These are phyloP conservation scores for Chimonanthus salicifolius DNA, from an alignment of 164 flowering plant genomes.

Conservation along the genomic window DNA sequence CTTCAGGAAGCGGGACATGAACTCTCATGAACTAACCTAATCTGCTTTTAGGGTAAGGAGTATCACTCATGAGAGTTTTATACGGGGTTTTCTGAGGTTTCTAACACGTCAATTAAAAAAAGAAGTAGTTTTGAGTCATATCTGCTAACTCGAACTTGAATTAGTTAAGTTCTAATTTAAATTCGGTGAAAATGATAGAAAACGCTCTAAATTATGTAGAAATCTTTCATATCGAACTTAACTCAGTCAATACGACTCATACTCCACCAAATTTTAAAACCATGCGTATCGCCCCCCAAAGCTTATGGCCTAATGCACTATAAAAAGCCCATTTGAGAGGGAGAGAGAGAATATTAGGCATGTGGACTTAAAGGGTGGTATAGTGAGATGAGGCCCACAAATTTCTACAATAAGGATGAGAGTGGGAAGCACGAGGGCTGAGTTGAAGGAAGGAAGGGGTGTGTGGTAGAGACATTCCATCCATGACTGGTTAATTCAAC, in stretches of 20 bases:
- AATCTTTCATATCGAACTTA: too few relatives aligned
- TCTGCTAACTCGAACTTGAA: too few relatives aligned
- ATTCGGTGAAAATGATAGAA: too few relatives aligned
- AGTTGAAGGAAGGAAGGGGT: neutral
- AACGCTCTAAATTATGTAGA: too few relatives aligned
- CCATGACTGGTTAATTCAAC: slow-evolving; percentile 39
- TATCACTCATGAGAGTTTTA: too few relatives aligned
- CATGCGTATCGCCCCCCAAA: neutral
- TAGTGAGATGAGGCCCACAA: neutral
- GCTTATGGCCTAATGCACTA: neutral
- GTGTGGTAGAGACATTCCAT: slow-evolving; percentile 33
- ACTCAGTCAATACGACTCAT: neutral
- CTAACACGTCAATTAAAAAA: too few relatives aligned
- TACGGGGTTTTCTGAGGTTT: too few relatives aligned
- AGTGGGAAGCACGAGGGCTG: neutral
- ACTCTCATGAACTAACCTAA: too few relatives aligned
- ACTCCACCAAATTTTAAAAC: neutral
- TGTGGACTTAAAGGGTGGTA: neutral
- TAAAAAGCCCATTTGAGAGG: neutral
- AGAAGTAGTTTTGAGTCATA: too few relatives aligned
- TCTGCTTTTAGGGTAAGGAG: too few relatives aligned
- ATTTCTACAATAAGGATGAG: neutral
- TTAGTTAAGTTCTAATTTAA: too few relatives aligned
- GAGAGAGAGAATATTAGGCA: neutral
- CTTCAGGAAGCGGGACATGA: too few relatives aligned